Evolutionary conservation across 768 basidiomycete species (phyloP).

Genomic region (Suillus alpinus): DNA sequence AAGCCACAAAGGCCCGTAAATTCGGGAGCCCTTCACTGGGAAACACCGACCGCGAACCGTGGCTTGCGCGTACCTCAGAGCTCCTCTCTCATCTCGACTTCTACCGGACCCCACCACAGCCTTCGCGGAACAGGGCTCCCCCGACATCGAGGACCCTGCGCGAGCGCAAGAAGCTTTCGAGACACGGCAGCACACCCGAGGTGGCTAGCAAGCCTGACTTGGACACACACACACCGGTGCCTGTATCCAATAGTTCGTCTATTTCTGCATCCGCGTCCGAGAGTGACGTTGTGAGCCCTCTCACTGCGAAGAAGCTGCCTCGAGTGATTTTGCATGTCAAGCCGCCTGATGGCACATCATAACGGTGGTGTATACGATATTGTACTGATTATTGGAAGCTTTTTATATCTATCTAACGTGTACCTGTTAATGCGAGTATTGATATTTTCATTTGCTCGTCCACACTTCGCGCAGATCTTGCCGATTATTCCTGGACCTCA

Average conservation of each 20-base stretch:
- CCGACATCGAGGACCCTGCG: constrained; percentile 49
- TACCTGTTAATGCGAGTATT: neutral
- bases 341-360: constrained; percentile 25
- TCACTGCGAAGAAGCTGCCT: constrained; percentile 44
- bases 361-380: neutral
- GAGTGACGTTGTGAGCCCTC: neutral
- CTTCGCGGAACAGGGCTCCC: constrained; percentile 18
- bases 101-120: constrained; percentile 6
- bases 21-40: constrained; percentile 39
- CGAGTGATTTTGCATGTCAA: constrained; percentile 57
- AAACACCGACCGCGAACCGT: constrained; percentile 39
- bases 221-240: constrained; percentile 3
- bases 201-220: constrained; percentile 16
- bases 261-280: neutral
- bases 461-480: neutral
- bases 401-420: neutral
- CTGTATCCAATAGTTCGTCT: constrained; percentile 6
- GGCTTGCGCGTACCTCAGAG: constrained; percentile 55
- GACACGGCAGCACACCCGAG: constrained; percentile 8
- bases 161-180: constrained; percentile 38
- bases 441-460: neutral
- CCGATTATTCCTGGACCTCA: neutral
- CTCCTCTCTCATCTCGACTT: constrained; percentile 15
- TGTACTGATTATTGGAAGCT: neutral
- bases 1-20: constrained; percentile 57